phyloP scores from a whole-genome alignment of 495 filamentous ascomycete species.

The Immersiella caudata region DNA sequence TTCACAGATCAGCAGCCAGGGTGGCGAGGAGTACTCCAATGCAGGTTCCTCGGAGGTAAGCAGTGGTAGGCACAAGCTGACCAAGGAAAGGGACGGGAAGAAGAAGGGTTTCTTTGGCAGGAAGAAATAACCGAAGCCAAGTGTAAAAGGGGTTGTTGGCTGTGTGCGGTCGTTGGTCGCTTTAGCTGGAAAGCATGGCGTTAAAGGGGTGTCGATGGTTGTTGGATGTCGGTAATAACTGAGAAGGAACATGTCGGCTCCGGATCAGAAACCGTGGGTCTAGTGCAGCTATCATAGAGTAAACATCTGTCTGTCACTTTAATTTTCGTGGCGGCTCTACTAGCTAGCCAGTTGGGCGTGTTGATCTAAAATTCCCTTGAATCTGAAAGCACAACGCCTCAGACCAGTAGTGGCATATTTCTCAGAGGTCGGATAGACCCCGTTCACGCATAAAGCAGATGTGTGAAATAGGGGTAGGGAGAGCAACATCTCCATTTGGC shows the following conservation, averaged over 20 bases:
- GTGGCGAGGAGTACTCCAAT: slow-evolving; percentile 23
- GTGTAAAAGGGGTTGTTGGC: not conserved
- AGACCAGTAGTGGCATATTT: too few relatives aligned
- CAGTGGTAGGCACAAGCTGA: slow-evolving; percentile 41
- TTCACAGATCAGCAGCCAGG: slow-evolving; percentile 15
- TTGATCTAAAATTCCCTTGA: too few relatives aligned
- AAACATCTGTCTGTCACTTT: too few relatives aligned
- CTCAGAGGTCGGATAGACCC: too few relatives aligned
- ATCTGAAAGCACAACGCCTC: too few relatives aligned
- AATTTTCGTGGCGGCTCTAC: too few relatives aligned
- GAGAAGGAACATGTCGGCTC: not conserved
- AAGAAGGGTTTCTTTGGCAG: slow-evolving; percentile 77
- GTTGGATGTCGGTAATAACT: not conserved
- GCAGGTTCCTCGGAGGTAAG: slow-evolving; percentile 30
- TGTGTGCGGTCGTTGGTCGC: not conserved
- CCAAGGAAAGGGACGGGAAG: slow-evolving; percentile 67
- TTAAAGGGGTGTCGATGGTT: not conserved
- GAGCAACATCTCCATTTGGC: not conserved
- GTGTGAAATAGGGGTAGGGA: too few relatives aligned
- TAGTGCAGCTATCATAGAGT: not conserved
- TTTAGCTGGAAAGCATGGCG: not conserved
- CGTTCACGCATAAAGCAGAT: not conserved
- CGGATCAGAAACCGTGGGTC: not conserved
- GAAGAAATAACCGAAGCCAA: slow-evolving; percentile 48
- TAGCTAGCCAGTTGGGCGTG: too few relatives aligned